Base-by-base conservation (phyloP, 2,329 filamentous ascomycete genomes). In the Fusarium sp. region DNA sequence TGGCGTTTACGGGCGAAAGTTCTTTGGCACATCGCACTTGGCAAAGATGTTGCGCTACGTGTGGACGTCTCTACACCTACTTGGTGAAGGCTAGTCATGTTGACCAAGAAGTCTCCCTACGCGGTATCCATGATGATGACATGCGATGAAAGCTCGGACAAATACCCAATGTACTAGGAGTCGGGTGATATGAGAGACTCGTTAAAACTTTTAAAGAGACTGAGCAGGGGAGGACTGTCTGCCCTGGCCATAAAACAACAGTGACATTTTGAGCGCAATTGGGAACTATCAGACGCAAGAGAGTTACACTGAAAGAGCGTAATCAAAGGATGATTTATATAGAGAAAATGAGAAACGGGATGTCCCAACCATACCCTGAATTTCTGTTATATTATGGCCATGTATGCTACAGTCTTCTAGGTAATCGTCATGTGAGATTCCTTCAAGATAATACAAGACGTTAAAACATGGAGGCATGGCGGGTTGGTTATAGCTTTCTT, bases 1-100 rank as follows among this genome's bases (percentile, higher is more conserved):
- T 72, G 74, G 74, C 74, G 74, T 75, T 65, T 75, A 66, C 48
- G 70, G 63, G 71, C 55, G 63, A 71, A 68, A 69, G 62, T 69
- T 69, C 66, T 68, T 70, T 69, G 66, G 55, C 63, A 59, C 41
- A 46, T 56, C 57, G 52, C 72, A 63, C 57, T 72, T 70, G 65
- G 71, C 65, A 74, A 59, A 64, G 37, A 68, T 28, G 48, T 54
- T 57, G 49, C 55, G 50, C 48, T 37, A 58, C 26, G 31, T 43
- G 54, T 46, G 31, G 33, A 48, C 42, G 26, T 46, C 48, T 64
- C 58, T 59, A 42, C 39, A 48, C 29, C 52, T 56, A 55, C 50
- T 59, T 60, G 60, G 60, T 41, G 20, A 44, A 46, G 43, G 49
- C 42, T 37, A 57, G 57, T 54, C 53, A 63, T 28, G 56, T 69